A percentile compares a stretch with the other conserved stretches of the same genome.
phyloP scores from a whole-genome alignment of 495 filamentous ascomycete species.

The Trichoderma gamsii region DNA sequence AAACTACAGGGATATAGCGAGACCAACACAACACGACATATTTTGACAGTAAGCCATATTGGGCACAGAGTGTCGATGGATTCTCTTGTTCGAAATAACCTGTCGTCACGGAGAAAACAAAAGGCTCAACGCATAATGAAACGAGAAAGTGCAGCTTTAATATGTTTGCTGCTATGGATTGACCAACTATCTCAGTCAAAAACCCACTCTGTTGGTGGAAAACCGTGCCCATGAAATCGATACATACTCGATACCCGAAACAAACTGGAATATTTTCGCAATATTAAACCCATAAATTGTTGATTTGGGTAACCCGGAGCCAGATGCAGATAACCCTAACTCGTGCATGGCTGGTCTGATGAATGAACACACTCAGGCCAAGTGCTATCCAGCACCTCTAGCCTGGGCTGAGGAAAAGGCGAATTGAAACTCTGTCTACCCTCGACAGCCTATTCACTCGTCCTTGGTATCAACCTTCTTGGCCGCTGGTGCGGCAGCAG shows the following conservation, averaged over 20 bases:
- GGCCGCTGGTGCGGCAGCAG: conserved; percentile 29
- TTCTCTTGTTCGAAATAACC: background rate
- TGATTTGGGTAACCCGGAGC: background rate
- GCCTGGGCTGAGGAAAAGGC: conserved; percentile 10
- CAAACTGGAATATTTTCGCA: background rate
- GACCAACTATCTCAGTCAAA: background rate
- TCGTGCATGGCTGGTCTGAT: background rate
- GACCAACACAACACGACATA: no score
- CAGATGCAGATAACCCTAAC: background rate
- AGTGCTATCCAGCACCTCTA: background rate
- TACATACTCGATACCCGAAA: background rate
- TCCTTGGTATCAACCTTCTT: conserved; percentile 49
- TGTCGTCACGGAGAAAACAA: no score
- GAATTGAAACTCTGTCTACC: background rate
- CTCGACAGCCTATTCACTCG: conserved; percentile 3
- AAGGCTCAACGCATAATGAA: no score
- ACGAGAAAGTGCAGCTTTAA: no score
- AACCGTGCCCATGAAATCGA: background rate
- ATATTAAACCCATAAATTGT: background rate
- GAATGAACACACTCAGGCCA: background rate
- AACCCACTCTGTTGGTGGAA: background rate
- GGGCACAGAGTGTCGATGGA: background rate
- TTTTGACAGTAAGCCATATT: no score
- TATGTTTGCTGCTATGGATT: background rate
- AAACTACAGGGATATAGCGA: no score